Percentiles rank a stretch among this genome's conserved stretches.
phyloP scores from a whole-genome alignment of 106 monocot genomes.

The Dendrobium huoshanense region DNA sequence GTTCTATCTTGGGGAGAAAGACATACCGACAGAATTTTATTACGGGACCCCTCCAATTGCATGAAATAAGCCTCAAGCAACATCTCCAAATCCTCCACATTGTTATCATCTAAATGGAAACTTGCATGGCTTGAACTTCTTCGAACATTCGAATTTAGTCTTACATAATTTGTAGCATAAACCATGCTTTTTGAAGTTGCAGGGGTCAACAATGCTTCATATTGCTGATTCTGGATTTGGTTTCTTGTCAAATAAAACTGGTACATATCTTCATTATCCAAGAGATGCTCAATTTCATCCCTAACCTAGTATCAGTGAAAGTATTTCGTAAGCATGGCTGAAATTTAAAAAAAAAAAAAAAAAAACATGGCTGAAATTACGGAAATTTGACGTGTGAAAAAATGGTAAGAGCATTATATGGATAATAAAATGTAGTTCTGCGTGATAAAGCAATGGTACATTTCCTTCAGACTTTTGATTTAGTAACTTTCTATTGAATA shows the following conservation, averaged over 20 bases:
- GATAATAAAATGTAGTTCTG: not conserved
- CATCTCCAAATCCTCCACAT: slow-evolving; percentile 98
- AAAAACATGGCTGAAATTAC: not conserved
- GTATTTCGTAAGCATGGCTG: not conserved
- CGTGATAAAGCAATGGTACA: not conserved
- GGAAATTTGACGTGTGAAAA: not conserved
- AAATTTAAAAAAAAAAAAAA: not conserved
- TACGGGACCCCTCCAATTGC: slow-evolving; percentile 87
- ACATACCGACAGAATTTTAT: slow-evolving; percentile 89
- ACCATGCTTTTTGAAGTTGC: slow-evolving; percentile 51
- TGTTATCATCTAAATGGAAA: slow-evolving; percentile 59
- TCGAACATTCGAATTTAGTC: slow-evolving; percentile 36
- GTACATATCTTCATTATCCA: slow-evolving; percentile 90
- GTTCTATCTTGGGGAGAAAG: not conserved
- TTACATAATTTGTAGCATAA: slow-evolving; percentile 34
- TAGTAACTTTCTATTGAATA: not conserved
- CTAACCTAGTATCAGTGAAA: slow-evolving; percentile 45
- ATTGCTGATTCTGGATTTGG: slow-evolving; percentile 73
- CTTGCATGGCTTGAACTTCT: slow-evolving; percentile 63
- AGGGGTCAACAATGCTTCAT: slow-evolving; percentile 59
- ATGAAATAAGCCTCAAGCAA: slow-evolving; percentile 92
- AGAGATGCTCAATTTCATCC: slow-evolving; percentile 93
- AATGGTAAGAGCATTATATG: not conserved
- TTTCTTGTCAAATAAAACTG: slow-evolving; percentile 90
- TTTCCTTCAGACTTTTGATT: not conserved